A percentile compares a stretch with the other conserved stretches of the same genome.
phyloP scores from a whole-genome alignment of 768 basidiomycete species.

The Peribolospora baueri region DNA sequence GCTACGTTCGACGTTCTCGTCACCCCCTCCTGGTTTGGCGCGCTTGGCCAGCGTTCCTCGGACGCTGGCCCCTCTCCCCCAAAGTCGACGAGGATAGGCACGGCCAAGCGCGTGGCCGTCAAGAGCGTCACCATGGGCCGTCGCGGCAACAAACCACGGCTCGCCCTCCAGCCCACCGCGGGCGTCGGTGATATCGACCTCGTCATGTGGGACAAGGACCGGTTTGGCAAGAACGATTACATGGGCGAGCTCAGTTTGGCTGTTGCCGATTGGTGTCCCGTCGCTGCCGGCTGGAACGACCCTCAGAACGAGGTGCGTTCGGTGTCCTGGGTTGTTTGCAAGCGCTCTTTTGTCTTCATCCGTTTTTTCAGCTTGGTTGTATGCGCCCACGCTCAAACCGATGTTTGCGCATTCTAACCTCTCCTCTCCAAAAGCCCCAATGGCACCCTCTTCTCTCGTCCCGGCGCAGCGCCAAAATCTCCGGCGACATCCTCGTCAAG shows the following conservation, averaged over 20 bases:
- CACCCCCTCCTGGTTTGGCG: neutral
- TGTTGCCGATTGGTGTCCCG: conserved; percentile 38
- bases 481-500: conserved; percentile 36
- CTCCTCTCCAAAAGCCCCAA: conserved; percentile 23
- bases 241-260: conserved; percentile 62
- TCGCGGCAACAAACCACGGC: neutral
- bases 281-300: conserved; percentile 29
- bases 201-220: conserved; percentile 82
- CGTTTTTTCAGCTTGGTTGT: neutral
- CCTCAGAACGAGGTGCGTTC: conserved; percentile 39
- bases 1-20: conserved; percentile 4
- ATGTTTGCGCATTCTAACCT: neutral
- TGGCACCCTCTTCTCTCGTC: conserved; percentile 25
- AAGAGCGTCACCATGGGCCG: neutral
- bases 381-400: neutral
- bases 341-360: neutral
- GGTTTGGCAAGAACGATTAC: conserved; percentile 63
- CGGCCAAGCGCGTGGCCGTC: neutral
- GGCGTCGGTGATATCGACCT: conserved; percentile 32
- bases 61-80: neutral
- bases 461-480: conserved; percentile 28
- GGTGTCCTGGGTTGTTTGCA: neutral
- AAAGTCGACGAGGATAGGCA: neutral
- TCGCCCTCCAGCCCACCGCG: conserved; percentile 6
- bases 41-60: neutral